phyloP scores from a whole-genome alignment of 2,329 filamentous ascomycete genomes.

The Dactylellina parvicollis region DNA sequence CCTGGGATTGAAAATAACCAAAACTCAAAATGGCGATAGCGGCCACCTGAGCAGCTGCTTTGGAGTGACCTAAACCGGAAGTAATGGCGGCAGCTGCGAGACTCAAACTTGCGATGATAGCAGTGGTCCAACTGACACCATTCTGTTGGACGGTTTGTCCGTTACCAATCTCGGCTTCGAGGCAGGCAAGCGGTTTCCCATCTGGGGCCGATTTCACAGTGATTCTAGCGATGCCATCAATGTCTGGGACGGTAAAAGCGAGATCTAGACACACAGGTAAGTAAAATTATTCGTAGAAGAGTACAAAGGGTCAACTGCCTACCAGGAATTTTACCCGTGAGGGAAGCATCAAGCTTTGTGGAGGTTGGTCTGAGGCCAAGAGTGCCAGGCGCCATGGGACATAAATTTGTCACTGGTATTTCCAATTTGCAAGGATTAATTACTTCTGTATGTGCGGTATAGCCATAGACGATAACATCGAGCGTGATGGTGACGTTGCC shows the following conservation, averaged over 20 bases:
- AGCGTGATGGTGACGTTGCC: conserved; percentile 83
- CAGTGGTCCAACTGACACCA: conserved; percentile 88
- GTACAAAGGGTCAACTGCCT: conserved; percentile 55
- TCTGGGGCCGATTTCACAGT: conserved; percentile 77
- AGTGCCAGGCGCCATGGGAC: conserved; percentile 87
- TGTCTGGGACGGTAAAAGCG: conserved; percentile 86
- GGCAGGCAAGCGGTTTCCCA: conserved; percentile 73
- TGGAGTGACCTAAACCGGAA: conserved; percentile 88
- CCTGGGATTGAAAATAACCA: conserved; percentile 91
- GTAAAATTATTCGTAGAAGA: neutral
- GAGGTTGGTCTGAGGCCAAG: conserved; percentile 80
- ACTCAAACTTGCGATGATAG: conserved; percentile 84
- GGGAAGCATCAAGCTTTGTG: conserved; percentile 65
- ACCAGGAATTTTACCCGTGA: conserved; percentile 75
- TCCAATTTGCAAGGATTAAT: conserved; percentile 77
- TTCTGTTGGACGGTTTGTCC: conserved; percentile 89
- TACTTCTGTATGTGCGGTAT: conserved; percentile 72
- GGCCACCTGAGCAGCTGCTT: conserved; percentile 92
- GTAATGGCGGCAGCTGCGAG: conserved; percentile 85
- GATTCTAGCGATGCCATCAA: conserved; percentile 84
- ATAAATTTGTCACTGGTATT: conserved; percentile 79
- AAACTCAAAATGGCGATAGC: conserved; percentile 94
- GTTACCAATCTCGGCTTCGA: conserved; percentile 87
- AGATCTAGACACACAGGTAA: conserved; percentile 66
- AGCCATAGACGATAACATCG: conserved; percentile 82